Evolutionary conservation across 148 eudicot genomes (phyloP), one percentile per base, ranked within the genome.

Genomic region (Fagopyrum tataricum): DNA sequence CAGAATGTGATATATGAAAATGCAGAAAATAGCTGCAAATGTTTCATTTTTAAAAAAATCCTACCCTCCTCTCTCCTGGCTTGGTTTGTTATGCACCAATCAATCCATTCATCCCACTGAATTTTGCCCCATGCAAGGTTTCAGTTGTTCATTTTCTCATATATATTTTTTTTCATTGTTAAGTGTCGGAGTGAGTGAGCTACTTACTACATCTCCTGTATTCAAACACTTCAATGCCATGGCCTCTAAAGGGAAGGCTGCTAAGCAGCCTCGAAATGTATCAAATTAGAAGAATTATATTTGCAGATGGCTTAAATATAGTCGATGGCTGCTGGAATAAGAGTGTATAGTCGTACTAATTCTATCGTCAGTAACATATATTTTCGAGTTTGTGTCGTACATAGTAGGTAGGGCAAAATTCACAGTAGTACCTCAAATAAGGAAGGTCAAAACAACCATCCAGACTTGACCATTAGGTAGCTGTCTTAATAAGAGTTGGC

Each of bases 81-180:
- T 42, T 10, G 13, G 47, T 12, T 37, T 42, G 46, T 37, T 42
- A 37, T 68, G 37, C 23, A 42, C 6, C 72, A 39, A 40, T 39
- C 41, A 6, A n/a, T 71, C 18, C 41, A 44, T 71, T 43, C 41
- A 47, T 44, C 73, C 53, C 73, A 67, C 47, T 67, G 44, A 67
- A 10, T 71, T 51, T 72, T 59, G 66, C 39, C 66, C 39, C 66
- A 59, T 59, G 9, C 6, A 20, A 55, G 31, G 24, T 20, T 55
- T 55, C 12, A 55, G 24, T 55, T 55, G 26, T 21, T 6, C 61
- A 20, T 55, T 24, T 59, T 59, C 15, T 3, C 37, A 31, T 59
- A 23, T 59, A 23, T 1, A 14, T 15, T 51, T 52, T 6, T 52
- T 59, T 11, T 9, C 3, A 26, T 53, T 53, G 8, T 20, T 20